These are phyloP conservation scores for Xylaria intraflava DNA, from an alignment of 495 filamentous ascomycete genomes.

Conservation along the genomic window DNA sequence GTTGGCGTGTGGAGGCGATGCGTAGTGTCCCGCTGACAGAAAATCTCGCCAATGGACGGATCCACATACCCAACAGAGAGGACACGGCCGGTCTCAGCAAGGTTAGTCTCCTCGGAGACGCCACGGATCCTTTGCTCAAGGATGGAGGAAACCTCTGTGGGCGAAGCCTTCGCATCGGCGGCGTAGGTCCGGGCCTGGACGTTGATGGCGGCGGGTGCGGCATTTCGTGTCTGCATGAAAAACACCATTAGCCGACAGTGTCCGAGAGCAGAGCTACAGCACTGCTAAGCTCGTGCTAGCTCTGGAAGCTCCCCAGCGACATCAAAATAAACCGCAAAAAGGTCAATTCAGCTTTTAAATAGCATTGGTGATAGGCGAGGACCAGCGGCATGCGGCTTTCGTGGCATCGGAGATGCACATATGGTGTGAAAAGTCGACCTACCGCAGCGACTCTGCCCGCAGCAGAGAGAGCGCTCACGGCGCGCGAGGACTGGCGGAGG, in stretches of 20 bases:
- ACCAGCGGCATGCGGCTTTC: conserved; percentile 20
- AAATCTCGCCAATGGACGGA: conserved; percentile 23
- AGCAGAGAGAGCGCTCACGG: conserved; percentile 87
- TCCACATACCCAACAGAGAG: conserved; percentile 94
- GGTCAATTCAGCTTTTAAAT: conserved; percentile 43
- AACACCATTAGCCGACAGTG: conserved; percentile 45
- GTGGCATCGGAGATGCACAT: conserved; percentile 34
- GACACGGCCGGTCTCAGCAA: conserved; percentile 98
- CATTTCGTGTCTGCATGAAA: conserved; percentile 68
- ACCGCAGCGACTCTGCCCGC: conserved; percentile 84
- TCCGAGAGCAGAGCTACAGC: conserved; percentile 30
- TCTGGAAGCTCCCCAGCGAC: conserved; percentile 29
- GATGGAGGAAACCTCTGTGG: conserved; percentile 98
- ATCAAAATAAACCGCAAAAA: conserved; percentile 18
- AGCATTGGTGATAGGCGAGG: conserved; percentile 26
- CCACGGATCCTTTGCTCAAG: conserved; percentile 98
- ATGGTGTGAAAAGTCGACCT: conserved; percentile 53
- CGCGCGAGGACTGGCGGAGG: conserved; percentile 89
- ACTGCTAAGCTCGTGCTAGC: conserved; percentile 24
- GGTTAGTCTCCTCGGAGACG: conserved; percentile 89
- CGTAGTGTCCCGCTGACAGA: conserved; percentile 10
- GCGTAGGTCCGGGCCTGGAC: conserved; percentile 86
- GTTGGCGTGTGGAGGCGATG: not conserved
- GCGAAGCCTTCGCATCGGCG: conserved; percentile 85
- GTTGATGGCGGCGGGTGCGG: conserved; percentile 68